Conservation (phyloP, 2,329 filamentous ascomycete genomes). For the Alternaria metachromatica region DNA sequence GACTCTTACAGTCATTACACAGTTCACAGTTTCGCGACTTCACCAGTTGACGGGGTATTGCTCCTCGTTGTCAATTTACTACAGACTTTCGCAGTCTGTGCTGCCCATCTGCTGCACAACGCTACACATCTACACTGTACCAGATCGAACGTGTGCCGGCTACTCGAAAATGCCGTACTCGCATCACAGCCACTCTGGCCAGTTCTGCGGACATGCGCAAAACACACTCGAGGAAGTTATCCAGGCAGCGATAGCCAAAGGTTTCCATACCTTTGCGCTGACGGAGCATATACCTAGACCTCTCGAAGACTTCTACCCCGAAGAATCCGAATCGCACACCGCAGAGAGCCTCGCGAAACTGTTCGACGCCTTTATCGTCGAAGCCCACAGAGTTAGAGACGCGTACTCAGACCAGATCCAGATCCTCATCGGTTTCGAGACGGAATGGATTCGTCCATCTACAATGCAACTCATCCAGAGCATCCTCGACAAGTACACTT, state of each 20-base stretch:
- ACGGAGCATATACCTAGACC: conserved; percentile 95
- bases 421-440: conserved; percentile 88
- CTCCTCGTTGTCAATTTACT: not conserved
- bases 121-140: not conserved
- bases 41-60: not conserved
- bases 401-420: conserved; percentile 75
- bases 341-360: conserved; percentile 50
- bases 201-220: conserved; percentile 90
- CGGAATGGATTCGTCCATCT: conserved; percentile 83
- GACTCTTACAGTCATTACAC: not conserved
- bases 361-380: conserved; percentile 75
- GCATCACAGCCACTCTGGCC: conserved; percentile 96
- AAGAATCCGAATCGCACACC: conserved; percentile 67
- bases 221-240: conserved; percentile 85
- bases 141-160: not conserved
- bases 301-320: conserved; percentile 83
- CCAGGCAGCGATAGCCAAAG: conserved; percentile 75
- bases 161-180: conserved; percentile 82
- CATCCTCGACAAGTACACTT: conserved; percentile 65
- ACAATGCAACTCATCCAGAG: conserved; percentile 66
- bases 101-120: not conserved
- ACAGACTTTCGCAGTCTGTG: not conserved
- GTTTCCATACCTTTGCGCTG: conserved; percentile 83
- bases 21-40: not conserved
- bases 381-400: conserved; percentile 74